A percentile compares a stretch with the other conserved stretches of the same genome.
These are phyloP conservation scores for Phaffia tasmanica DNA, from an alignment of 768 basidiomycete species.

Conservation along the genomic window DNA sequence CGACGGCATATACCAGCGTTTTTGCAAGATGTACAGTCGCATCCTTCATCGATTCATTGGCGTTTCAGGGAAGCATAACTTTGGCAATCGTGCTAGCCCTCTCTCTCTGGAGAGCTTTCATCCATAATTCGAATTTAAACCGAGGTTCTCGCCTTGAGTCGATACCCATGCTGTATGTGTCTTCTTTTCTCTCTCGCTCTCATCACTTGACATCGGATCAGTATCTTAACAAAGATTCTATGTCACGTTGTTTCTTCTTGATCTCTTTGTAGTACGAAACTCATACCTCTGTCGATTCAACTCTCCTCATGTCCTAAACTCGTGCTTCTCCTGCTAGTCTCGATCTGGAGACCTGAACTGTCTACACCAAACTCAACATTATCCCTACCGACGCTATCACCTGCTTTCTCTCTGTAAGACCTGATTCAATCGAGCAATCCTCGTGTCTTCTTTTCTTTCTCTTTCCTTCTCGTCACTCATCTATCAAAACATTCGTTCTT, in stretches of 20 bases:
- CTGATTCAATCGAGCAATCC: background rate
- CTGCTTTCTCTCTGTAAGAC: background rate
- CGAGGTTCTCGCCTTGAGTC: conserved; percentile 28
- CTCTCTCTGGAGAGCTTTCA: too few species aligned
- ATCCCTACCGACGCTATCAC: background rate
- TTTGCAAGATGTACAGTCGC: too few species aligned
- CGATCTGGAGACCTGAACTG: conserved; percentile 30
- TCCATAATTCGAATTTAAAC: too few species aligned
- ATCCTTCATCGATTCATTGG: too few species aligned
- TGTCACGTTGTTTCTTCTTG: background rate
- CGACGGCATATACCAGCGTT: too few species aligned
- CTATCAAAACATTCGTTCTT: conserved; percentile 7
- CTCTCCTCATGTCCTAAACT: conserved; percentile 35
- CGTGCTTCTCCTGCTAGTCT: conserved; percentile 34
- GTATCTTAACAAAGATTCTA: background rate
- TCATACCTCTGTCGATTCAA: conserved; percentile 35
- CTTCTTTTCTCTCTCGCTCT: too few species aligned
- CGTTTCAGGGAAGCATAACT: too few species aligned
- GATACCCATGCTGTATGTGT: conserved; percentile 33
- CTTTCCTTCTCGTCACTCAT: background rate
- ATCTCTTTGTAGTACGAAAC: background rate
- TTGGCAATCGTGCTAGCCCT: too few species aligned
- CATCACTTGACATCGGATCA: too few species aligned
- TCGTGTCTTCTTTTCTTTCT: background rate
- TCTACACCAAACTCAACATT: background rate